Evolutionary conservation across 352 stramenopile species (phyloP), one percentile per base, ranked within the genome.

Genomic region (Thalassiosira ordinaria): DNA sequence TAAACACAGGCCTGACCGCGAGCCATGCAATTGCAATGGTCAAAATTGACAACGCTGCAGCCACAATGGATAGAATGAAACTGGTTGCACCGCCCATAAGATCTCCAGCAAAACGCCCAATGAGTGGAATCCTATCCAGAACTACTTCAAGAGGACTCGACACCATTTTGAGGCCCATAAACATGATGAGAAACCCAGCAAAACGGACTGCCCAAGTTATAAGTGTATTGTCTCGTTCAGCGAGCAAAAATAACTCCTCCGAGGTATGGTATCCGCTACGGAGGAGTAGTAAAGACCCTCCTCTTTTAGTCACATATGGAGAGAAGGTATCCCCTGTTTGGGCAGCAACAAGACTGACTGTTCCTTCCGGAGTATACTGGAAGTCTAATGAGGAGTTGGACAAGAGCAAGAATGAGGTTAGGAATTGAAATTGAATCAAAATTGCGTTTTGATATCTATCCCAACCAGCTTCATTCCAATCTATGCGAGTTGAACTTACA

Each of bases 161-260:
- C 0, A 80, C 29, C 8, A 74, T 14, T n/a, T 69, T 24, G 11
- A 86, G 39, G 22, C 65, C 65, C 14, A 75, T 37, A 13, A 44
- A 52, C 52, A 86, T 83, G 44, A 80, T 33, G 1, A 69, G 5
- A 31, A 75, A 75, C 2, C 72, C 78, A 9, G 57, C 65, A 9
- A 86, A 71, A 14, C 78, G 66, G 18, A 86, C 14, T 24, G 76
- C 18, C 73, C 67, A 82, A 6, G 78, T 79, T 2, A 71, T 18
- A 1, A 44, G 44, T 20, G 39, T 67, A 24, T 80, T 67, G 13
- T 70, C 74, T n/a, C 47, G 11, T 41, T 41, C 33, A 11, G 33
- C 33, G 5, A 61, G 26, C 14, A 66, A 26, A 56, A 78, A 85
- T 65, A 85, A 66, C 29, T 60, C 46, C 7, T 65, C 53, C 11